phyloP scores from a whole-genome alignment of 176 grass and related monocot species.

The Alloteropsis semialata region DNA sequence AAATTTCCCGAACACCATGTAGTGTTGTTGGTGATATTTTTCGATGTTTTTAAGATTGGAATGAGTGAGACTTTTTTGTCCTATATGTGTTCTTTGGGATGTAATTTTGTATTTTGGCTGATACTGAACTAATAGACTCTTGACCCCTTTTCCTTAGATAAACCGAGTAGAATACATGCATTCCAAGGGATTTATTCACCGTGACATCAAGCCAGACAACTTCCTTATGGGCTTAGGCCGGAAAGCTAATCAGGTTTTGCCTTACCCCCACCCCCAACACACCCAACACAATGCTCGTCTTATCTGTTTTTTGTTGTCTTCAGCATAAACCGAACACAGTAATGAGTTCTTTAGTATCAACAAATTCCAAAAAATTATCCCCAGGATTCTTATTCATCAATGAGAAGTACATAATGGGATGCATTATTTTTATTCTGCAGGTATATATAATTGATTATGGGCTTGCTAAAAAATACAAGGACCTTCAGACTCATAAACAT shows the following conservation, averaged over 20 bases:
- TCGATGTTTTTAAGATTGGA: neutral
- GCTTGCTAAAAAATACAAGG: constrained; percentile 93
- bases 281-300: neutral
- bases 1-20: neutral
- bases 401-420: neutral
- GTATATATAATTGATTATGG: constrained; percentile 97
- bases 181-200: constrained; percentile 89
- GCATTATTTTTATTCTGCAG: constrained; percentile 27
- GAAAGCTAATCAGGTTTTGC: constrained; percentile 85
- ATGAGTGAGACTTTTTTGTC: neutral
- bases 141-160: constrained; percentile 46
- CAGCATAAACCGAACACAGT: neutral
- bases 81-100: neutral
- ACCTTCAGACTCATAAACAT: constrained; percentile 94
- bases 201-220: constrained; percentile 94
- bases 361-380: neutral
- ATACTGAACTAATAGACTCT: neutral
- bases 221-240: constrained; percentile 83
- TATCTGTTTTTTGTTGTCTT: constrained; percentile 7
- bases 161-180: constrained; percentile 95
- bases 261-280: neutral
- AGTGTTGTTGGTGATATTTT: neutral
- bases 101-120: neutral
- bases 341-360: neutral
- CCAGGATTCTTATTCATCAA: neutral